Base-by-base conservation (phyloP, 2,329 filamentous ascomycete species). In the Exophiala aquamarina region DNA sequence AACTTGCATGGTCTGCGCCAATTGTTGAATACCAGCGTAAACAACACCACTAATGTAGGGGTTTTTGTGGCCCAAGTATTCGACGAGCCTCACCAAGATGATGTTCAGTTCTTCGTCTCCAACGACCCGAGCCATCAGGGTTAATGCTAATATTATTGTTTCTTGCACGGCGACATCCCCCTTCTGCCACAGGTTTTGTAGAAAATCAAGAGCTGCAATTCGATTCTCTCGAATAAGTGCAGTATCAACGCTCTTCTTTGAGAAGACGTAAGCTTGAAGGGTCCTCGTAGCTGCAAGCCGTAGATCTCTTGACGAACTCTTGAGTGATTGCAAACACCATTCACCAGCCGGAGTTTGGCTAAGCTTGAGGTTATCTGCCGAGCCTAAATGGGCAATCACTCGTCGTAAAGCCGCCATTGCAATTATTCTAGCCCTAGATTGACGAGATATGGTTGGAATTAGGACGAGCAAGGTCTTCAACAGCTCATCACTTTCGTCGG, bases 11-110 rank as follows among this genome's bases (percentile, higher is more conserved):
- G 76, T 72, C 41, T 84, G 78, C 1, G 90, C 86, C 39, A 97
- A 75, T 50, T 82, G 83, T 29, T 58, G 55, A 31, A 95, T 71
- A 77, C 83, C 91, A 56, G 87, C 86, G 64, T 90, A 93, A 3
- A 92, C 89, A 54, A 90, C 80, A 3, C 85, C 86, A 43, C 85
- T 89, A 7, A 95, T 75, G 23, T 95, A 79, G 31, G 81, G 79
- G 64, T 94, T 95, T 33, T 80, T 75, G 68, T 93, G 86, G 6
- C 92, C 92, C 7, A 97, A 74, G 62, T 93, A 95, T 48, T 95
- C 87, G 7, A 96, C 76, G 5, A 97, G 77, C 56, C 87, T 84
- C 46, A 95, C 77, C 21, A 98, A 73, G 17, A 93, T 86, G 42
- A 96, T 79, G 58, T 93, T 93, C 45, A 95, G 79, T 63, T 95